phyloP scores from a whole-genome alignment of 225 moss, liverwort and hornwort genomes.

The Thuidium tamariscinum region DNA sequence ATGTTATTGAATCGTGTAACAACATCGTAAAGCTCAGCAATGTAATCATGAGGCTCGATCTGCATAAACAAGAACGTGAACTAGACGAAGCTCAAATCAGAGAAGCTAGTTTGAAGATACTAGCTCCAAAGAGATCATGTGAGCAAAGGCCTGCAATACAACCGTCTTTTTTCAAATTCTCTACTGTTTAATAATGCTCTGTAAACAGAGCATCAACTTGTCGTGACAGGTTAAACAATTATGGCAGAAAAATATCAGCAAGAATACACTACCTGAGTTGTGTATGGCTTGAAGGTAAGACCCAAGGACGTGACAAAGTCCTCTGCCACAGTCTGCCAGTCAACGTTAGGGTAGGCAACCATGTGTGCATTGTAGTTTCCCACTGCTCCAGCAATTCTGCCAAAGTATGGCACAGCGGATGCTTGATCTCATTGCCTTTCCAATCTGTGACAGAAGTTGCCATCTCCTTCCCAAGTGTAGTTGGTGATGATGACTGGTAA shows the following conservation, averaged over 20 bases:
- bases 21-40: constrained; percentile 64
- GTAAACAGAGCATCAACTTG: background rate
- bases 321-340: constrained; percentile 64
- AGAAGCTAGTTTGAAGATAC: background rate
- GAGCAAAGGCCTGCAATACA: background rate
- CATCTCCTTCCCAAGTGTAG: constrained; percentile 87
- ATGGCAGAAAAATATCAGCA: background rate
- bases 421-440: constrained; percentile 45
- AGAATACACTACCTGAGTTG: constrained; percentile 51
- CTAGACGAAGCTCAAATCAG: background rate
- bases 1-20: constrained; percentile 63
- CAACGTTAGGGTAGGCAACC: constrained; percentile 58
- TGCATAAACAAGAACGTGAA: constrained; percentile 7
- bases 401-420: constrained; percentile 47
- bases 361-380: constrained; percentile 86
- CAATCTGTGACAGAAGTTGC: constrained; percentile 63
- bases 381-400: constrained; percentile 78
- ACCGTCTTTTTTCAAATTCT: background rate
- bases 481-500: constrained; percentile 75
- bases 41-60: constrained; percentile 86
- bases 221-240: background rate
- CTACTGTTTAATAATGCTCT: background rate
- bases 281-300: constrained; percentile 69
- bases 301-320: constrained; percentile 74
- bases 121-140: background rate